These are phyloP conservation scores for Lepidopterella palustris DNA, from an alignment of 495 filamentous ascomycete species.

Conservation along the genomic window DNA sequence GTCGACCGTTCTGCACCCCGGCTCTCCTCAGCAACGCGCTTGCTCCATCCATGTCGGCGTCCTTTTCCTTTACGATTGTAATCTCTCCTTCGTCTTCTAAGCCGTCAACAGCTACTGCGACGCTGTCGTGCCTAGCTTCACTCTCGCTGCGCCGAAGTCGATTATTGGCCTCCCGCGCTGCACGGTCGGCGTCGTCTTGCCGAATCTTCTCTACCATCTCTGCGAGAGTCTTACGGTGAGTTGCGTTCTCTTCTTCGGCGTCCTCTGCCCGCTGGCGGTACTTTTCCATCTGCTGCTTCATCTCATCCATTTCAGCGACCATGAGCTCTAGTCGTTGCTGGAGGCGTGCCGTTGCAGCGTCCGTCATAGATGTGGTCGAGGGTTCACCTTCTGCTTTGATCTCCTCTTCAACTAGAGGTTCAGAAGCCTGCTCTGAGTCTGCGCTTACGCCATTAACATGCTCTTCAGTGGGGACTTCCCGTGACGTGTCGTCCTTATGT, in stretches of 20 bases:
- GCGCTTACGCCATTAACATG: constrained; percentile 24
- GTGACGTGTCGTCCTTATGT: constrained; percentile 10
- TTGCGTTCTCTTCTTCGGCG: constrained; percentile 66
- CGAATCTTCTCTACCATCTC: constrained; percentile 86
- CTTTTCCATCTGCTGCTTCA: constrained; percentile 70
- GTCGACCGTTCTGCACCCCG: constrained; percentile 29
- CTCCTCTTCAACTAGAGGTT: constrained; percentile 42
- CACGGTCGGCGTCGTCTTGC: constrained; percentile 51
- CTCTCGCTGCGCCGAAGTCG: constrained; percentile 17
- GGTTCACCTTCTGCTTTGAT: constrained; percentile 39
- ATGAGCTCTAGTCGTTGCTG: constrained; percentile 73
- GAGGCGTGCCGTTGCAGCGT: constrained; percentile 38
- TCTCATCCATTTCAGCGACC: constrained; percentile 73
- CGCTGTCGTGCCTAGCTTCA: not conserved
- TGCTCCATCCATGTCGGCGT: constrained; percentile 7
- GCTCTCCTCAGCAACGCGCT: constrained; percentile 26
- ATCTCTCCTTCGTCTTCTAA: constrained; percentile 17
- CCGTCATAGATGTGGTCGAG: constrained; percentile 22
- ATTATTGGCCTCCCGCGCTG: constrained; percentile 27
- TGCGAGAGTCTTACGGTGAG: constrained; percentile 63
- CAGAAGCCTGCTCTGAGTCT: constrained; percentile 22
- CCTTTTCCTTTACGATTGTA: constrained; percentile 22
- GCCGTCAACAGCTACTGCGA: constrained; percentile 1
- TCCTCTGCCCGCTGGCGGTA: constrained; percentile 72
- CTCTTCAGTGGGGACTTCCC: constrained; percentile 14